Base-by-base conservation (phyloP, 768 basidiomycete species). In the Russula earlei region DNA sequence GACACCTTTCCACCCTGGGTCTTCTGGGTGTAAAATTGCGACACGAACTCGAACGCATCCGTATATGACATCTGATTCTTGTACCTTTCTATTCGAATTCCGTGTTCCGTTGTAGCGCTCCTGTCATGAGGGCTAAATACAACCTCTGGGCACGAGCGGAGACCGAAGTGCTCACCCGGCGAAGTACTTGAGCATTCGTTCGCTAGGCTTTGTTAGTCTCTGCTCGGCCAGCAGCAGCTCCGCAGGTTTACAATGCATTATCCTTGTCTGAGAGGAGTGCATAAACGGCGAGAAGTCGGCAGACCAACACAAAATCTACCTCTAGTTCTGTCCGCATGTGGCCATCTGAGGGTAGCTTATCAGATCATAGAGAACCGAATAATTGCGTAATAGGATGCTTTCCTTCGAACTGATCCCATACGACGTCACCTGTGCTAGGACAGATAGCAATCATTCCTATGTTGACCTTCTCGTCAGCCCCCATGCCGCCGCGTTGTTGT, bases 381-480 rank as follows among this genome's bases (percentile, higher is more conserved):
- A 46, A n/a, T 49, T 29, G 19, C 12, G 29, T 33, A 44, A 38
- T 31, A 31, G 51, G 33, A 40, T 38, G 49, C 65, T 50, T 64
- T 85, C 89, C 92, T 51, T 87, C 77, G 65, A 94, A 95, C 53
- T 89, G 82, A 64, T 99, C 95, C 82, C 91, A 98, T 2, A 91
- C 72, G 3, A 99, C 86, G 61, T 96, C 94, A 1, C 95, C 95
- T 0, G 92, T 96, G 45, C 83, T 83, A 0, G 93, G 90, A 54
- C 83, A 82, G 15, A 96, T 82, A 15, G 81, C 79, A 33, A 97
- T 76, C 69, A 97, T 74, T 8, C 84, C 84, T 38, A 97, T 76
- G 31, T 53, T 55, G 2, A 77, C 76, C 24, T 71, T 69, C 50
- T 79, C 77, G 53, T 78, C 75, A 2, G 67, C 59, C 5, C 72